Conservation (phyloP, 1,139 yeast genomes). For the Geotrichum reessii region DNA sequence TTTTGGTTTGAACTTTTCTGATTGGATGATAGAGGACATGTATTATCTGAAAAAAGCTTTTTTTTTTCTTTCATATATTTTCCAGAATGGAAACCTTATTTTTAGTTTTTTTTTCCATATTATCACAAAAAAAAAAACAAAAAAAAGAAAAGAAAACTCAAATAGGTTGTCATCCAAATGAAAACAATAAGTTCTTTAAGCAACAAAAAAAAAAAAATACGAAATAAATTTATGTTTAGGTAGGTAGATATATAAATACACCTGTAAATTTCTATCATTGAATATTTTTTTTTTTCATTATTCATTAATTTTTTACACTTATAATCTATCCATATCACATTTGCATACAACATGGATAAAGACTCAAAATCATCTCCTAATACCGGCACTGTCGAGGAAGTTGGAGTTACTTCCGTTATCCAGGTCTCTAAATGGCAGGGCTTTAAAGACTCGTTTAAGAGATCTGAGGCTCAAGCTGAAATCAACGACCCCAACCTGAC, state of each 20-base stretch:
- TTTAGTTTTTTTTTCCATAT: not conserved
- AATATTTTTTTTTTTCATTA: not conserved
- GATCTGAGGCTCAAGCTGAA: conserved; percentile 47
- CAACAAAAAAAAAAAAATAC: not conserved
- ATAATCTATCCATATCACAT: not conserved
- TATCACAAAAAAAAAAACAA: not conserved
- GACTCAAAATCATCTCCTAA: not conserved
- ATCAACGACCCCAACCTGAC: conserved; percentile 56
- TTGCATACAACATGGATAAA: not conserved
- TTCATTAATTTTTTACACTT: not conserved
- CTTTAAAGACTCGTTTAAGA: conserved; percentile 53
- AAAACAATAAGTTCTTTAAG: not conserved
- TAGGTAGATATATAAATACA: not conserved
- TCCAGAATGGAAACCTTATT: not conserved
- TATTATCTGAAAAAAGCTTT: not conserved
- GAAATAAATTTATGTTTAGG: not conserved
- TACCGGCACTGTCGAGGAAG: not conserved
- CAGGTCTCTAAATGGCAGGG: conserved; percentile 35
- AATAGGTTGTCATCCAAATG: not conserved
- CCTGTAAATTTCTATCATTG: not conserved
- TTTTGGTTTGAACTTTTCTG: not conserved
- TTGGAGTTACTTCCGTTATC: not conserved
- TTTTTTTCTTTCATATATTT: not conserved
- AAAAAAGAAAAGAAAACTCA: not conserved
- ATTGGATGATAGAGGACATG: not conserved